Conservation (phyloP, 139 green algal genomes). For the Tetraselmis chui region DNA sequence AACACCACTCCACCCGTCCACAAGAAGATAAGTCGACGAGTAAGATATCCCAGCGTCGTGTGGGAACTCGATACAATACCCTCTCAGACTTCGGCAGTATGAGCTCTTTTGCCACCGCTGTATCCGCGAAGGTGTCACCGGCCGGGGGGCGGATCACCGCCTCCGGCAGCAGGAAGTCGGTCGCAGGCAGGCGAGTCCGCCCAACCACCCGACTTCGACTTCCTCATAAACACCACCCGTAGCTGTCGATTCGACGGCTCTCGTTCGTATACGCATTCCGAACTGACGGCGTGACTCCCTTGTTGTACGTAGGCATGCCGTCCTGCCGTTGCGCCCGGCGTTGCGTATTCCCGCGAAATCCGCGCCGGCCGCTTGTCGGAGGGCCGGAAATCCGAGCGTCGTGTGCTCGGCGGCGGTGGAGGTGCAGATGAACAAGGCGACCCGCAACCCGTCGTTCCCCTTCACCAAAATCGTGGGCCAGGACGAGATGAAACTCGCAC, state of each 20-base stretch:
- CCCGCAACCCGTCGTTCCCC: conserved; percentile 52
- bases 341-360: background rate
- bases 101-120: background rate
- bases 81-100: background rate
- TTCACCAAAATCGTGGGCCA: conserved; percentile 82
- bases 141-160: background rate
- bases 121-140: background rate
- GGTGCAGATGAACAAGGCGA: conserved; percentile 4
- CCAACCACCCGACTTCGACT: too few species aligned
- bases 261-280: too few species aligned
- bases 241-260: too few species aligned
- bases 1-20: background rate
- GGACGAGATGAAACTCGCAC: conserved; percentile 87
- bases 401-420: background rate
- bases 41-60: too few species aligned
- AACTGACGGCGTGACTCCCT: too few species aligned
- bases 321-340: background rate
- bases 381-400: background rate
- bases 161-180: background rate
- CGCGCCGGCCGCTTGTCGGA: background rate
- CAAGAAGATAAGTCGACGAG: too few species aligned
- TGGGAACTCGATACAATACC: too few species aligned
- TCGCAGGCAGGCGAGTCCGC: background rate
- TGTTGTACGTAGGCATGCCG: too few species aligned
- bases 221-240: too few species aligned